Evolutionary conservation across 202 grass and related monocot genomes (phyloP).

Genomic region (Hordeum pubiflorum): DNA sequence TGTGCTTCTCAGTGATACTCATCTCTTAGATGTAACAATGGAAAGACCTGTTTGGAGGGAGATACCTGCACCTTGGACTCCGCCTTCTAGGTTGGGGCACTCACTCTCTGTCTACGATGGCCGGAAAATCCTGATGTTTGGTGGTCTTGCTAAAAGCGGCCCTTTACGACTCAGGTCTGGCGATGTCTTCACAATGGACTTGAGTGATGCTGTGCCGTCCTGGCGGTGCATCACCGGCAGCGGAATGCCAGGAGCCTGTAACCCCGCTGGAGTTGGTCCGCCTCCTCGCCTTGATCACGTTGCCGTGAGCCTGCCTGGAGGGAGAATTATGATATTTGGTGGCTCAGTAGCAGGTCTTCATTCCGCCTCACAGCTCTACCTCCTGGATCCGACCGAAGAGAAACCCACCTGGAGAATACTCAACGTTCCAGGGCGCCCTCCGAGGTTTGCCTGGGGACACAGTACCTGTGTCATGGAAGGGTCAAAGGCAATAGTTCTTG

Average conservation of each 20-base stretch:
- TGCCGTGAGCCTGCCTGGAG: conserved; percentile 69
- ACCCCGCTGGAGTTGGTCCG: conserved; percentile 81
- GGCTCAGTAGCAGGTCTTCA: conserved; percentile 93
- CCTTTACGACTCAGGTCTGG: conserved; percentile 73
- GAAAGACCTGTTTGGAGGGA: conserved; percentile 87
- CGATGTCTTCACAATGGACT: conserved; percentile 88
- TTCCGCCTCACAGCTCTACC: conserved; percentile 78
- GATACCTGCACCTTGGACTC: conserved; percentile 87
- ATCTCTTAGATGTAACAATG: conserved; percentile 80
- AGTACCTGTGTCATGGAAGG: conserved; percentile 86
- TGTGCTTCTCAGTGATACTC: conserved; percentile 82
- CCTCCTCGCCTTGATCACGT: conserved; percentile 93
- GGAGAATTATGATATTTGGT: conserved; percentile 83
- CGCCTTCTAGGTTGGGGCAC: conserved; percentile 85
- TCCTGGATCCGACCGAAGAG: conserved; percentile 79
- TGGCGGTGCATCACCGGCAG: conserved; percentile 89
- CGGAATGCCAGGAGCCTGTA: conserved; percentile 84
- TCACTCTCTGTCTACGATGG: conserved; percentile 82
- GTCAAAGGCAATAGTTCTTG: conserved; percentile 77
- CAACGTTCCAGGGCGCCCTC: conserved; percentile 68
- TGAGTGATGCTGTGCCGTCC: conserved; percentile 59
- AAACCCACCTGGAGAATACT: conserved; percentile 88
- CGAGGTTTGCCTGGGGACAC: conserved; percentile 89
- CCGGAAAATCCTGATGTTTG: conserved; percentile 87
- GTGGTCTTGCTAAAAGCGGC: conserved; percentile 86